Percentiles rank a stretch among this genome's conserved stretches.
These are phyloP conservation scores for Candida pini DNA, from an alignment of 805 yeast genomes.

Conservation along the genomic window DNA sequence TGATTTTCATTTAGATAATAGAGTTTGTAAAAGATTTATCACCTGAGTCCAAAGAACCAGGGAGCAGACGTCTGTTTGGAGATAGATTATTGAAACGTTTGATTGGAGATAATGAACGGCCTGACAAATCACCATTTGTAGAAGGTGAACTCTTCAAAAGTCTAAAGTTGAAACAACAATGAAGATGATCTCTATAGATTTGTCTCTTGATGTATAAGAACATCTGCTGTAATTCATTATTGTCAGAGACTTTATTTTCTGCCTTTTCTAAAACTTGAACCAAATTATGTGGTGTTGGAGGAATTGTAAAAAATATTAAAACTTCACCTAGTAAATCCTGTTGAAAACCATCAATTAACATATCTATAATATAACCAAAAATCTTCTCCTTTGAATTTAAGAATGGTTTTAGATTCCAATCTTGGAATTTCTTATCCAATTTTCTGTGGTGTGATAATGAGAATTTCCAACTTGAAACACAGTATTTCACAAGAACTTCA, in stretches of 20 bases:
- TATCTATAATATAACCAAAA: constrained; percentile 13
- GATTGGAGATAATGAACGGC: too few relatives aligned
- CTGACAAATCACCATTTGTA: too few relatives aligned
- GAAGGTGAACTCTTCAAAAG: too few relatives aligned
- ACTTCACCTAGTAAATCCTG: constrained; percentile 20
- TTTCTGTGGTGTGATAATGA: constrained; percentile 12
- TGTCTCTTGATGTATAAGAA: constrained; percentile 16
- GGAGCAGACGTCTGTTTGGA: too few relatives aligned
- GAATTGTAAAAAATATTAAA: constrained; percentile 17
- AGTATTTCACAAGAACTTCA: constrained; percentile 39
- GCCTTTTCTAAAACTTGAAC: constrained; percentile 11
- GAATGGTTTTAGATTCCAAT: constrained; percentile 29
- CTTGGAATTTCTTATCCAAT: constrained; percentile 20
- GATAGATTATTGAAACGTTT: too few relatives aligned
- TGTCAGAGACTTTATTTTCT: constrained; percentile 4
- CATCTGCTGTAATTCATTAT: constrained; percentile 14
- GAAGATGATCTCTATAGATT: constrained; percentile 2
- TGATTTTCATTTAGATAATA: too few relatives aligned
- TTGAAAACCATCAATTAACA: constrained; percentile 15
- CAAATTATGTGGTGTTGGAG: constrained; percentile 22
- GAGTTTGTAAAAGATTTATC: too few relatives aligned
- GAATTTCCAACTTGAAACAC: constrained; percentile 41
- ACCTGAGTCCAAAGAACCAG: too few relatives aligned
- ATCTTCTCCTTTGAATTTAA: constrained; percentile 17
- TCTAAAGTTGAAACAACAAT: background rate